phyloP scores from a whole-genome alignment of 495 filamentous ascomycete genomes.

The Penicillium argentinense region DNA sequence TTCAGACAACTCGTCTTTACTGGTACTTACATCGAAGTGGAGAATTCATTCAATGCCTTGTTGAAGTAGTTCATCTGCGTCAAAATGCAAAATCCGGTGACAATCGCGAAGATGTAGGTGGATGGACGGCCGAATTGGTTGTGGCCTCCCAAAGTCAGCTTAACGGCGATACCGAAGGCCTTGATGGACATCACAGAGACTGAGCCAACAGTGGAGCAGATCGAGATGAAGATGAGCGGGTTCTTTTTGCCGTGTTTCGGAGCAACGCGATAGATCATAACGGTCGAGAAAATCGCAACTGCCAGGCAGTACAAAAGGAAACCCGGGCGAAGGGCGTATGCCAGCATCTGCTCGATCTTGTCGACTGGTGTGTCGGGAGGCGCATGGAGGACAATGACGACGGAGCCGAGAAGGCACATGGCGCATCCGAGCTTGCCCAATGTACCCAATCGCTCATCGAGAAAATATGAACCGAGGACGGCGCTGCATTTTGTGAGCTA shows the following conservation, averaged over 20 bases:
- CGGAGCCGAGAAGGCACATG: slow-evolving; percentile 91
- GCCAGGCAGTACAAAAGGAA: slow-evolving; percentile 80
- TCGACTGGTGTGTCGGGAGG: slow-evolving; percentile 88
- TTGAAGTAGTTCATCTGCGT: slow-evolving; percentile 99
- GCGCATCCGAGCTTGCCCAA: slow-evolving; percentile 94
- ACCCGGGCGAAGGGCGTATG: slow-evolving; percentile 76
- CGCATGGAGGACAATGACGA: slow-evolving; percentile 96
- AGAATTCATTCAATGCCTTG: slow-evolving; percentile 95
- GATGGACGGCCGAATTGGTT: slow-evolving; percentile 94
- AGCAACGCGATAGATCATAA: slow-evolving; percentile 96
- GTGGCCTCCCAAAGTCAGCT: slow-evolving; percentile 83
- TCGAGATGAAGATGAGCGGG: slow-evolving; percentile 91
- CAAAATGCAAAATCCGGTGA: slow-evolving; percentile 87
- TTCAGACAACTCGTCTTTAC: neutral
- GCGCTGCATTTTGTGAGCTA: slow-evolving; percentile 56
- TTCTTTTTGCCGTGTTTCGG: slow-evolving; percentile 90
- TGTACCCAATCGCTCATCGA: slow-evolving; percentile 83
- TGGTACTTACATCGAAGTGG: slow-evolving; percentile 82
- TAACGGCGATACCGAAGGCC: slow-evolving; percentile 94
- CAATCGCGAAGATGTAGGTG: slow-evolving; percentile 95
- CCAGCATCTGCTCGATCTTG: slow-evolving; percentile 82
- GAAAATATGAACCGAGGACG: slow-evolving; percentile 89
- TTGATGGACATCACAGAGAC: slow-evolving; percentile 99
- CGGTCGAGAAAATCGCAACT: slow-evolving; percentile 75
- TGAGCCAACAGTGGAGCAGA: slow-evolving; percentile 94